Evolutionary conservation across 2,329 filamentous ascomycete genomes (phyloP).

Genomic region (Sordariomycetes sp.): DNA sequence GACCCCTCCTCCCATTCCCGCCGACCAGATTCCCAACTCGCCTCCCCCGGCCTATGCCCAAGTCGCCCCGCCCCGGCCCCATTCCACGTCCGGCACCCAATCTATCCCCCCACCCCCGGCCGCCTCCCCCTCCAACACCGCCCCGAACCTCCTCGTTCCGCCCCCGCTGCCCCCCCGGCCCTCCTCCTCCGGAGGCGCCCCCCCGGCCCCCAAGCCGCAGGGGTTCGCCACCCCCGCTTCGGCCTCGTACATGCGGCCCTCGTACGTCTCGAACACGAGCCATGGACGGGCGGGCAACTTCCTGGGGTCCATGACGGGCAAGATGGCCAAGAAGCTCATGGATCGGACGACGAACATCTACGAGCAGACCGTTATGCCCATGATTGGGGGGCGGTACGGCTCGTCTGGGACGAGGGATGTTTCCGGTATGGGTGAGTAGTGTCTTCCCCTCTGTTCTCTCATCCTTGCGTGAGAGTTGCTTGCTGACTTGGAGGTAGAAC

Average conservation of each 20-base stretch:
- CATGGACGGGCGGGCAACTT: not conserved
- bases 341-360: conserved; percentile 10
- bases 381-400: conserved; percentile 4
- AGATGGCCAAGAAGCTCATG: conserved; percentile 9
- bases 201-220: not conserved
- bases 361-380: conserved; percentile 10
- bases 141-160: not conserved
- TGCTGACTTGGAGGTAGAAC: not conserved
- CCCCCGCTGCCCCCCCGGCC: not conserved
- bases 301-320: conserved; percentile 8
- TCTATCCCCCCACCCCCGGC: not conserved
- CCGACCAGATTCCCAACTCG: not conserved
- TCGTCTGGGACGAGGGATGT: not conserved
- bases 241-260: not conserved
- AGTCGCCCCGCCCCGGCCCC: not conserved
- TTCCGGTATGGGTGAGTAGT: not conserved
- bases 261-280: not conserved
- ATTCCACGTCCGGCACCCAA: not conserved
- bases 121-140: not conserved
- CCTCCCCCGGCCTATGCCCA: not conserved
- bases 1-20: not conserved
- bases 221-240: not conserved
- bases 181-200: not conserved
- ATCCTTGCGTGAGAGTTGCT: not conserved
- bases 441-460: not conserved